A percentile compares a stretch with the other conserved stretches of the same genome.
These are phyloP conservation scores for Cytospora piceicola DNA, from an alignment of 2,329 filamentous ascomycete species.

Conservation along the genomic window DNA sequence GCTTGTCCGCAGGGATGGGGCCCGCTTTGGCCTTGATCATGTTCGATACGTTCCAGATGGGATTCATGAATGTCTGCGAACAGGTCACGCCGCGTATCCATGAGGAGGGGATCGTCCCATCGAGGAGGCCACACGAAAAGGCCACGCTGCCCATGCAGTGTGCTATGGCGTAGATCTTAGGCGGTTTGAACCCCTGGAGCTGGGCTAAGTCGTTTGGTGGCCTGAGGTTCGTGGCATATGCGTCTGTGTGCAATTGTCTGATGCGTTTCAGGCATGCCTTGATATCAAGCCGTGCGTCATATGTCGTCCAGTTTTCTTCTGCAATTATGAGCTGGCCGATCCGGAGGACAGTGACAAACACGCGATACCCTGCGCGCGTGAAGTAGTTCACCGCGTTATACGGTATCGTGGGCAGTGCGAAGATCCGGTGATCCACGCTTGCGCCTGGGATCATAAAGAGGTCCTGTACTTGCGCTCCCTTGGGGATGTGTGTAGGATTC, in stretches of 20 bases:
- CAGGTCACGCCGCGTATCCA: conserved; percentile 63
- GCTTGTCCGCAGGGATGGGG: conserved; percentile 52
- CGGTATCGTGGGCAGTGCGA: conserved; percentile 64
- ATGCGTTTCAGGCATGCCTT: conserved; percentile 59
- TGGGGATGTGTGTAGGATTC: conserved; percentile 50
- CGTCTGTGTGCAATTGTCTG: conserved; percentile 43
- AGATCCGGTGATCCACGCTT: conserved; percentile 66
- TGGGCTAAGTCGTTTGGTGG: background rate
- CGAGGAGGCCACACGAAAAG: conserved; percentile 60
- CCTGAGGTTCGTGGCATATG: conserved; percentile 32
- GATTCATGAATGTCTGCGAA: conserved; percentile 68
- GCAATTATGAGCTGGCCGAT: conserved; percentile 58
- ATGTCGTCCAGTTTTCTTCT: conserved; percentile 60
- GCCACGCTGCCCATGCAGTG: conserved; percentile 69
- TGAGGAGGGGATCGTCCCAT: conserved; percentile 59
- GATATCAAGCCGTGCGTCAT: conserved; percentile 63
- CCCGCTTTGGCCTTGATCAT: conserved; percentile 56
- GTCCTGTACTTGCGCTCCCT: conserved; percentile 47
- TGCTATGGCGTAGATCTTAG: conserved; percentile 58
- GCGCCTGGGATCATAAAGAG: conserved; percentile 67
- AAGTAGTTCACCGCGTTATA: conserved; percentile 68
- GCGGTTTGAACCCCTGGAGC: conserved; percentile 18
- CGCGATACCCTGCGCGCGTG: conserved; percentile 61
- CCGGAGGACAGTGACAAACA: conserved; percentile 61
- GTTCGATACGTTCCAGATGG: conserved; percentile 60